Evolutionary conservation across 345 rosid genomes (phyloP), one percentile per base, ranked within the genome.

Genomic region (Microcos paniculata): DNA sequence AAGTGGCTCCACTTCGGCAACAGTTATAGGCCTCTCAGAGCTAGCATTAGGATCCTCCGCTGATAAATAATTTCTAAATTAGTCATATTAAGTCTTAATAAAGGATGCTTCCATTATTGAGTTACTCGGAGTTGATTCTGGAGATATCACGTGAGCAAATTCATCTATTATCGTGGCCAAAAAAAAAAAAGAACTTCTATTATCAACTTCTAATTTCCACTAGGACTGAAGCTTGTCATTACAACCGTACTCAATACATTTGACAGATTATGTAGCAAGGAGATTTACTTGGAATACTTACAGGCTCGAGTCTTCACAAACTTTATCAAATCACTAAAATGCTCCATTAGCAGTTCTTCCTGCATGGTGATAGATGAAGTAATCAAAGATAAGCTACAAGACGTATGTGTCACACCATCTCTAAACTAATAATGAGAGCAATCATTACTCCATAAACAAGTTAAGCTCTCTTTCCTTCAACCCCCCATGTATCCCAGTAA

Each of bases 341-440:
- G 99, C 84, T 96, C 99, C 73, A 89, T 62, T 31, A 96, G 85
- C 78, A 96, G 80, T 79, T 93, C 98, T 84, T 96, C 99, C 99
- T 96, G 92, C 85, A 78, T 10, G 38, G 49, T 59, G 51, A 46
- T 23, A 45, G 31, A 70, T 35, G 46, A 13, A 53, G 45, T 19
- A 62, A 3, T 35, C 4, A 35, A 71, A 45, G 49, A 45, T 72
- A 52, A 62, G 61, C n/a, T 28, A 14, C 56, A 28, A 71, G 33
- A 42, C 3, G 21, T 26, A 28, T 28, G 12, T 15, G 4, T 23
- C 0, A 33, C 31, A 42, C 63, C 33, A 43, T 33, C 16, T n/a
- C 3, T 66, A 45, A 24, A 24, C 16, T 28, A 45, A 45, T 23
- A 30, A 28, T 58, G 5, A 13, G 3, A 26, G 38, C 38, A 58